These are phyloP conservation scores for Aureobasidium mangrovei DNA, from an alignment of 2,329 filamentous ascomycete genomes.

Conservation along the genomic window DNA sequence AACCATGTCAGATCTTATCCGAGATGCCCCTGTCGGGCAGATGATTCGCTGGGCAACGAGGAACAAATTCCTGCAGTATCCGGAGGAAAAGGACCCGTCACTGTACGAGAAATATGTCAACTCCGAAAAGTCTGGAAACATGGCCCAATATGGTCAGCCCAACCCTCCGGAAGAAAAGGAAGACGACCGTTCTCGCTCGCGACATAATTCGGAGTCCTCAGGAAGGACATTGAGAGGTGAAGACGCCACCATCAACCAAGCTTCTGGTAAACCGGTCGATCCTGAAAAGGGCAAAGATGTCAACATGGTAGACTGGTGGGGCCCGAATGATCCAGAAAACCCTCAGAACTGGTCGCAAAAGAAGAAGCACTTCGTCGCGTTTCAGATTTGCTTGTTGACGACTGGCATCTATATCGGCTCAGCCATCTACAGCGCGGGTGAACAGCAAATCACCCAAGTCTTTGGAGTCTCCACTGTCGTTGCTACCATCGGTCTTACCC, in stretches of 20 bases:
- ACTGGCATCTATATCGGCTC: conserved; percentile 45
- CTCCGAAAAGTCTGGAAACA: conserved; percentile 40
- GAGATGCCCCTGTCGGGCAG: conserved; percentile 37
- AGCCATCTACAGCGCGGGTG: conserved; percentile 43
- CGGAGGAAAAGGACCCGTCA: conserved; percentile 40
- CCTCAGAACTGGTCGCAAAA: conserved; percentile 31
- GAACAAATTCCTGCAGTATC: conserved; percentile 33
- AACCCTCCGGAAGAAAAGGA: conserved; percentile 25
- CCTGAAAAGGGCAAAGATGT: conserved; percentile 45
- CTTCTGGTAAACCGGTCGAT: conserved; percentile 38
- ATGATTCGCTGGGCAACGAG: conserved; percentile 33
- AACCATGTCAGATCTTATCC: conserved; percentile 29
- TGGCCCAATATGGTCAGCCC: conserved; percentile 38
- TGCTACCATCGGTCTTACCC: conserved; percentile 40
- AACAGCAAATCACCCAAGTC: conserved; percentile 30
- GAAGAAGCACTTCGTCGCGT: conserved; percentile 38
- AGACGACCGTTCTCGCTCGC: background rate
- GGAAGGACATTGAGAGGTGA: conserved; percentile 16
- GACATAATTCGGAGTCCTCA: background rate
- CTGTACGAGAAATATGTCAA: conserved; percentile 43
- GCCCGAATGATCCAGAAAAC: conserved; percentile 36
- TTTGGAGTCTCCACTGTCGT: conserved; percentile 40
- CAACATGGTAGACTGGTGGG: conserved; percentile 45
- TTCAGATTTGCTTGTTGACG: conserved; percentile 41
- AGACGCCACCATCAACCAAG: conserved; percentile 28